A percentile compares a stretch with the other conserved stretches of the same genome.
Evolutionary conservation across 2,329 filamentous ascomycete species (phyloP).

Genomic region (Colletotrichum sp.): DNA sequence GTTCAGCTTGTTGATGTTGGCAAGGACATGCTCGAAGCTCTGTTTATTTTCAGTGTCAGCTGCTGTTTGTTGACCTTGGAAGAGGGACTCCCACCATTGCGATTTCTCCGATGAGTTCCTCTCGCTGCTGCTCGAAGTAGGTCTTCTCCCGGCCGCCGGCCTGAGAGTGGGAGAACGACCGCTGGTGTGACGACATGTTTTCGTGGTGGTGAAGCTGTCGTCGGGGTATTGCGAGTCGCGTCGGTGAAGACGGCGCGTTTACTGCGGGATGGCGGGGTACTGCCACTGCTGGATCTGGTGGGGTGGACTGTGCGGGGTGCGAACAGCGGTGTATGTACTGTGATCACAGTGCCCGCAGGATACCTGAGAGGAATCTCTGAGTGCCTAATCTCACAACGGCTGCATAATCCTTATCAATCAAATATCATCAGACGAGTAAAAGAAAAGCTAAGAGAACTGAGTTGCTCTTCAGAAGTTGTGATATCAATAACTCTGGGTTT

Average conservation of each 20-base stretch:
- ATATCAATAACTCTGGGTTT: too few species aligned
- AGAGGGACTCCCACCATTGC: slow-evolving; percentile 59
- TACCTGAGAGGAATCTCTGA: not conserved
- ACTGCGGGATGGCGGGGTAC: slow-evolving; percentile 6
- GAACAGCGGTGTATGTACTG: not conserved
- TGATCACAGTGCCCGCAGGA: not conserved
- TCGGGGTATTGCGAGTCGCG: not conserved
- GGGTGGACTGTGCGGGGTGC: not conserved
- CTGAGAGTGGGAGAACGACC: slow-evolving; percentile 20
- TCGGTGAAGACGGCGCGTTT: not conserved
- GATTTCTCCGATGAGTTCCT: slow-evolving; percentile 74
- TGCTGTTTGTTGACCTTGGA: not conserved
- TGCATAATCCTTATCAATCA: not conserved
- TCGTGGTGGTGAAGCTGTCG: not conserved
- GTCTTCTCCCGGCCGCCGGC: slow-evolving; percentile 50
- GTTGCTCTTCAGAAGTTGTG: too few species aligned
- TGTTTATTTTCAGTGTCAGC: slow-evolving; percentile 31
- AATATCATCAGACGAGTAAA: rapidly evolving
- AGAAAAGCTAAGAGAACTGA: too few species aligned
- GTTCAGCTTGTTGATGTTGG: slow-evolving; percentile 96
- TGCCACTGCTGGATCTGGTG: not conserved
- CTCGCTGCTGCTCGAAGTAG: slow-evolving; percentile 80
- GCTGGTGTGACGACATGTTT: slow-evolving; percentile 22
- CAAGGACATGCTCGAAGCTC: slow-evolving; percentile 88
- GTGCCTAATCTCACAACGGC: not conserved